Base-by-base conservation (phyloP, 2,329 filamentous ascomycete genomes). In the Penicillium griseofulvum region DNA sequence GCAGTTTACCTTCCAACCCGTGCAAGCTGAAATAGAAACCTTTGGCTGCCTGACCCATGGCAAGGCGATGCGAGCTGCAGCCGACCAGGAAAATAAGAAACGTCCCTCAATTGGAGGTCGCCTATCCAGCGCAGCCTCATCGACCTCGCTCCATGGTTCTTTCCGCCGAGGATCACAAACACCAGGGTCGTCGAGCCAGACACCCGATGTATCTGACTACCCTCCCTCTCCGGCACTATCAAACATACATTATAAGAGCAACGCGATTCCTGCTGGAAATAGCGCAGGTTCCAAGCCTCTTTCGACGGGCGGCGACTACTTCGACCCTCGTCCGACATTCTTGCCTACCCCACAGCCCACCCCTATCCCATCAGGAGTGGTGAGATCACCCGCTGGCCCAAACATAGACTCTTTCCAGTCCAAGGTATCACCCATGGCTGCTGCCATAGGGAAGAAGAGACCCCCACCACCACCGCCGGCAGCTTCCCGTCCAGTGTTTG, bases 391-490 rank as follows among this genome's bases (percentile, higher is more conserved):
- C 53, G 54, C 73, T 10, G 66, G 66, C 22, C 62, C 71, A 53
- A 71, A 71, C 54, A 58, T 62, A 19, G 63, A 65, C 53, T 45
- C 64, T 60, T 43, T 66, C 60, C 49, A 53, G 60, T 33, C 52
- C 19, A 44, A 42, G 17, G 52, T 44, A 26, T 49, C 37, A 5
- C 29, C 52, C 3, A 41, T 52, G 11, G 52, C 57, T 31, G 45
- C 55, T 1, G 59, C 64, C 1, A 71, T 76, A 5, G 89, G 88
- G 75, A 93, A 93, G 77, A 89, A 88, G 73, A 86, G 86, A 1
- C 88, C 89, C 0, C 89, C 89, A 0, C 89, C 90, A 0, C 87
- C 88, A 0, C 89, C 90, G 0, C 68, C 51, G 82, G 83, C 49
- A 17, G 80, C 83, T 2, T 28, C 87, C 77, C 12, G 74, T 1